Conservation (phyloP, 1,284 basidiomycete species). For the Athelia psychrophila region DNA sequence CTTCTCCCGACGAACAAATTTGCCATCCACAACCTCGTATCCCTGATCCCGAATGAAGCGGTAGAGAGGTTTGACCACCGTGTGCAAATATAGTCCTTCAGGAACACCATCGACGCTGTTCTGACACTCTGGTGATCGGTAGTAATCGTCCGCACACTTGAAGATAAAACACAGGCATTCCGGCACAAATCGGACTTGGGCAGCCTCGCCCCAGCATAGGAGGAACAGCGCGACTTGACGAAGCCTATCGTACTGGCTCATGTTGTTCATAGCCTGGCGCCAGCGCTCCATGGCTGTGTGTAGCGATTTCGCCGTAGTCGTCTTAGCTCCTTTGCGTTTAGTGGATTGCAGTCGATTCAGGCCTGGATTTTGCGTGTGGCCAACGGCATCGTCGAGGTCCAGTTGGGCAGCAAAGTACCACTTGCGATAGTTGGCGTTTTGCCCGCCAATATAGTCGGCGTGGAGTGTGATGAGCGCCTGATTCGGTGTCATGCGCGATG, state of each 20-base stretch:
- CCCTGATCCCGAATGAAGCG: conserved; percentile 97
- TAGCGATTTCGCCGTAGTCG: conserved; percentile 76
- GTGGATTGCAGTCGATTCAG: conserved; percentile 79
- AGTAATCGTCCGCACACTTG: conserved; percentile 99
- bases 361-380: conserved; percentile 89
- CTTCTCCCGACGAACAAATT: conserved; percentile 89
- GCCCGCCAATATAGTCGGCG: conserved; percentile 98
- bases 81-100: conserved; percentile 90
- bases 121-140: conserved; percentile 98
- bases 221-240: conserved; percentile 96
- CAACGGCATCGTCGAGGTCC: conserved; percentile 97
- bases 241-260: conserved; percentile 97
- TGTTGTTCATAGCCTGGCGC: conserved; percentile 98
- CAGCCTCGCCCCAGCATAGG: conserved; percentile 98
- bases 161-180: conserved; percentile 99
- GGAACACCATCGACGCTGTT: conserved; percentile 91
- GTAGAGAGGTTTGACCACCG: conserved; percentile 96
- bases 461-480: conserved; percentile 95
- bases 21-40: conserved; percentile 95
- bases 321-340: conserved; percentile 38
- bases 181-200: conserved; percentile 97
- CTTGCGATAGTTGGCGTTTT: conserved; percentile 95
- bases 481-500: conserved; percentile 97
- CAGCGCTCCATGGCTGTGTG: conserved; percentile 88
- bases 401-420: conserved; percentile 99